Evolutionary conservation across 2,329 filamentous ascomycete genomes (phyloP).

Genomic region (Penicillium sp.): DNA sequence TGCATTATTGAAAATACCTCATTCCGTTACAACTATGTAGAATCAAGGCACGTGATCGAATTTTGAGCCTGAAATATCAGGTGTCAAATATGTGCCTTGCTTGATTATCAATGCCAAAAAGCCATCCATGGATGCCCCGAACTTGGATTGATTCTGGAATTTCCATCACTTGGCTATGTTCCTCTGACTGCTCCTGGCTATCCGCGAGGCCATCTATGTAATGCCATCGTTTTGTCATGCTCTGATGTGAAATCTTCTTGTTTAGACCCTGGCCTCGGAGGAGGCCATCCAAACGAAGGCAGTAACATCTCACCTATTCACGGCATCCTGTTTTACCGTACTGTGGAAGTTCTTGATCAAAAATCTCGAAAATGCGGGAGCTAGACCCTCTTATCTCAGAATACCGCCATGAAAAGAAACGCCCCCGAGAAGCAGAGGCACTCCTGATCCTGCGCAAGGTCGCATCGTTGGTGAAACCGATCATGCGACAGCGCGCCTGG

Average conservation of each 20-base stretch:
- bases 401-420: constrained; percentile 55
- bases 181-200: not conserved
- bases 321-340: not conserved
- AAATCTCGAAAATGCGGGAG: constrained; percentile 40
- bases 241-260: constrained; percentile 5
- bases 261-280: not conserved
- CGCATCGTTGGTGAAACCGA: constrained; percentile 86
- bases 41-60: not conserved
- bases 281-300: constrained; percentile 8
- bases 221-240: not conserved
- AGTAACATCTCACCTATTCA: not conserved
- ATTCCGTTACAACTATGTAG: not conserved
- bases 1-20: too few species aligned
- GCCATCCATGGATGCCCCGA: not conserved
- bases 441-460: constrained; percentile 69
- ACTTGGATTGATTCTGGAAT: constrained; percentile 1
- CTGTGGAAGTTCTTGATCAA: not conserved
- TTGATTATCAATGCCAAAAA: constrained; percentile 14
- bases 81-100: not conserved
- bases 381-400: constrained; percentile 50
- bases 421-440: constrained; percentile 53
- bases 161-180: constrained; percentile 1
- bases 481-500: constrained; percentile 87
- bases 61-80: not conserved
- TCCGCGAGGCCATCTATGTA: not conserved